A percentile compares a stretch with the other conserved stretches of the same genome.
Evolutionary conservation across 2,329 filamentous ascomycete genomes (phyloP).

Genomic region (Colletotrichum melonis): DNA sequence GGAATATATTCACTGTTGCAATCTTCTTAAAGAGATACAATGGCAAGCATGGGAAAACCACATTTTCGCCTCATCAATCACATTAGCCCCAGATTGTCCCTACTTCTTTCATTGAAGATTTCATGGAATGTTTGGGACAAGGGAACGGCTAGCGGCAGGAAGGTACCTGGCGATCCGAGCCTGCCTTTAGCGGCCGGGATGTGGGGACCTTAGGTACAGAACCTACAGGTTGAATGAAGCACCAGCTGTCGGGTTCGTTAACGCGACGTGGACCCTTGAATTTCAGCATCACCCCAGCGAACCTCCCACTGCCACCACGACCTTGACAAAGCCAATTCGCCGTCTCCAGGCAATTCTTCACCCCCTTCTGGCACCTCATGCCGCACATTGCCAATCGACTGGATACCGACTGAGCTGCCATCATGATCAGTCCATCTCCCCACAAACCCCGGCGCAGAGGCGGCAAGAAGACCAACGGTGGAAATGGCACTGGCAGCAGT

Average conservation of each 20-base stretch:
- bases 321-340: conserved; percentile 12
- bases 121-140: neutral
- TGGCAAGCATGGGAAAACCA: neutral
- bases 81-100: neutral
- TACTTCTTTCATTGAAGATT: neutral
- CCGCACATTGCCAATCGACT: conserved; percentile 2
- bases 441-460: conserved; percentile 70
- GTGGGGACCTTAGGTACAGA: conserved; percentile 27
- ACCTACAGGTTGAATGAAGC: neutral
- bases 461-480: conserved; percentile 58
- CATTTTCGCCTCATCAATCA: neutral
- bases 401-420: conserved; percentile 42
- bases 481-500: conserved; percentile 13
- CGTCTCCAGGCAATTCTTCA: neutral
- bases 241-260: conserved; percentile 10
- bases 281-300: conserved; percentile 7
- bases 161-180: conserved; percentile 9
- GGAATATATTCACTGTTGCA: neutral
- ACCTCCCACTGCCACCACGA: neutral
- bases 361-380: conserved; percentile 12
- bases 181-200: conserved; percentile 24
- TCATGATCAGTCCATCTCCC: conserved; percentile 64
- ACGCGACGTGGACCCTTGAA: conserved; percentile 35
- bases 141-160: neutral
- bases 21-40: neutral